Evolutionary conservation across 2,329 filamentous ascomycete species (phyloP).

Genomic region (Colletotrichum sp.): DNA sequence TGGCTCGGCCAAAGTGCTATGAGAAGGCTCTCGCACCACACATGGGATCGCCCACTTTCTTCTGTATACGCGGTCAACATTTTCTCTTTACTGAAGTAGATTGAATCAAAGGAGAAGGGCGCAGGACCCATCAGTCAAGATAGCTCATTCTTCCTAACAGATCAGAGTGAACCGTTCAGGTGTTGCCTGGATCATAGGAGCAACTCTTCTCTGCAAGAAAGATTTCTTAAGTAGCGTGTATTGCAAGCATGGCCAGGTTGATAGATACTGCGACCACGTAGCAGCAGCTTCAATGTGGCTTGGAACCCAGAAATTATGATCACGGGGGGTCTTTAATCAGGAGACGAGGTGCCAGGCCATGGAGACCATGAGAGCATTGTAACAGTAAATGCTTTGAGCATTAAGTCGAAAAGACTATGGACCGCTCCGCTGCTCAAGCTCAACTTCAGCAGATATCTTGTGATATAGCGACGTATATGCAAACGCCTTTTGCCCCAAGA

Average conservation of each 20-base stretch:
- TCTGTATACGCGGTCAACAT: neutral
- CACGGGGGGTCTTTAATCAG: neutral
- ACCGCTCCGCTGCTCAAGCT: neutral
- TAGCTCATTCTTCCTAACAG: neutral
- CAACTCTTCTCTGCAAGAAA: neutral
- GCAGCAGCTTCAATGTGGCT: neutral
- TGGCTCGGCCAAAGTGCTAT: neutral
- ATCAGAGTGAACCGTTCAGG: neutral
- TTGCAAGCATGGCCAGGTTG: neutral
- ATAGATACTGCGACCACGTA: neutral
- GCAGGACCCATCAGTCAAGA: neutral
- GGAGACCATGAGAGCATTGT: neutral
- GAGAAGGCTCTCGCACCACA: neutral
- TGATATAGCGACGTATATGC: conserved; percentile 5
- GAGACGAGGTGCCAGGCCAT: neutral
- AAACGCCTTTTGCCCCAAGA: neutral
- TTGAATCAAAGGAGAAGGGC: neutral
- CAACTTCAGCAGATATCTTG: neutral
- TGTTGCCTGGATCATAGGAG: neutral
- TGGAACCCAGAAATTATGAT: neutral
- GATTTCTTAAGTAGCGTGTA: neutral
- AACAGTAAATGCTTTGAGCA: neutral
- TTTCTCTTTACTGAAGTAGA: neutral
- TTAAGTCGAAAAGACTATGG: neutral
- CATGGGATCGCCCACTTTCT: neutral